Evolutionary conservation across 2,329 filamentous ascomycete genomes (phyloP).

Genomic region (Sporothrix brasiliensis): DNA sequence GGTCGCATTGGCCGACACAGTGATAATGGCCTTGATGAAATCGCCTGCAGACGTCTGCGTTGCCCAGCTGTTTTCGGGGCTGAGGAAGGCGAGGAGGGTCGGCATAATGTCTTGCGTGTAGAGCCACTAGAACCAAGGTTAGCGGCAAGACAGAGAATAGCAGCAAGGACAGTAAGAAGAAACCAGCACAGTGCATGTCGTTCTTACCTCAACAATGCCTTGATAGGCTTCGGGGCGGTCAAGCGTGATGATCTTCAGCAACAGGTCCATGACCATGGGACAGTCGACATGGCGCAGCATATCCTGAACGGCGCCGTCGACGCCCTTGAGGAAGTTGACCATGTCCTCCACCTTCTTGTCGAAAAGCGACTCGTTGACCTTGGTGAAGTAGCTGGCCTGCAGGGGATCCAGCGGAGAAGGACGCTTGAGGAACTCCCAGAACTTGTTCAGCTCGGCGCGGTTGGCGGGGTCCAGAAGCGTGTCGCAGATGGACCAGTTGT

Average conservation of each 20-base stretch:
- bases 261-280: slow-evolving; percentile 95
- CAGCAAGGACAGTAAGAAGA: background rate
- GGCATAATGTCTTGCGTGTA: slow-evolving; percentile 88
- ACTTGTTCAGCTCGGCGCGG: slow-evolving; percentile 73
- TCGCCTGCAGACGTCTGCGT: slow-evolving; percentile 96
- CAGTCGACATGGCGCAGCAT: slow-evolving; percentile 94
- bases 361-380: slow-evolving; percentile 95
- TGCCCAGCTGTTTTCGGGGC: slow-evolving; percentile 80
- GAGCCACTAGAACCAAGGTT: slow-evolving; percentile 67
- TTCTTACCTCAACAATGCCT: slow-evolving; percentile 80
- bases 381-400: slow-evolving; percentile 97
- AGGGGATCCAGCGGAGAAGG: slow-evolving; percentile 86
- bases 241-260: slow-evolving; percentile 94
- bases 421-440: slow-evolving; percentile 87
- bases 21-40: slow-evolving; percentile 98
- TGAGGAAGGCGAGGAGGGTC: slow-evolving; percentile 80
- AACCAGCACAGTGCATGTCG: background rate
- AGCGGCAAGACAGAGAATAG: background rate
- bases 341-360: slow-evolving; percentile 99
- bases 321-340: slow-evolving; percentile 82
- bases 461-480: slow-evolving; percentile 75
- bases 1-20: slow-evolving; percentile 95
- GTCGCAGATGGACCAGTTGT: slow-evolving; percentile 96
- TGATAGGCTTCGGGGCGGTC: slow-evolving; percentile 90
- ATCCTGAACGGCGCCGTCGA: slow-evolving; percentile 78